Conservation (phyloP, 148 eudicot species). For the Amaranthus hypochondriacus region DNA sequence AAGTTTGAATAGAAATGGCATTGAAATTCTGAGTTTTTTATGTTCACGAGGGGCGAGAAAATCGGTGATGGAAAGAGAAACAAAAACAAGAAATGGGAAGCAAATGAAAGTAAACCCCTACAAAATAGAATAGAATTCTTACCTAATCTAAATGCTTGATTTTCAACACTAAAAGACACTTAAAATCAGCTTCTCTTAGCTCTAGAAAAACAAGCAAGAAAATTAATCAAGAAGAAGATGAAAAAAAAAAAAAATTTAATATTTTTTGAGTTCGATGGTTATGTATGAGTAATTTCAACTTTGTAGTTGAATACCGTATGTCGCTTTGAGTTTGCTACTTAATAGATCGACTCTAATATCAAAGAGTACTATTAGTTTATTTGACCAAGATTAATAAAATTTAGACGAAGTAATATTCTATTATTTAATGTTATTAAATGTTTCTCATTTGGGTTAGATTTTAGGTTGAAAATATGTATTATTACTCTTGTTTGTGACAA, state of each 20-base stretch:
- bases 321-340: too few species aligned
- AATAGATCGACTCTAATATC: too few species aligned
- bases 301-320: too few species aligned
- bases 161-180: constrained; percentile 23
- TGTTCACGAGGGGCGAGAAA: constrained; percentile 35
- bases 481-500: too few species aligned
- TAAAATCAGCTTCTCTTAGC: constrained; percentile 16
- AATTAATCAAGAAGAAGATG: neutral
- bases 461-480: too few species aligned
- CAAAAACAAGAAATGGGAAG: constrained; percentile 20
- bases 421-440: neutral
- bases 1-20: constrained; percentile 21
- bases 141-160: constrained; percentile 9
- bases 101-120: constrained; percentile 12
- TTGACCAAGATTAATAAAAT: too few species aligned
- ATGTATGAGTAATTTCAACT: too few species aligned
- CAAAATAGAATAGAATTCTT: constrained; percentile 7
- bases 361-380: too few species aligned
- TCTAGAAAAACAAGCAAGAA: too few species aligned
- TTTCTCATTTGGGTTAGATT: too few species aligned
- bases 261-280: neutral
- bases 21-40: constrained; percentile 35
- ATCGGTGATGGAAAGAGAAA: constrained; percentile 25
- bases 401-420: constrained; percentile 21
- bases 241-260: neutral